Evolutionary conservation across 139 green algal genomes (phyloP), one percentile per base, ranked within the genome.

Genomic region (Auxenochlorella pyrenoidosa): DNA sequence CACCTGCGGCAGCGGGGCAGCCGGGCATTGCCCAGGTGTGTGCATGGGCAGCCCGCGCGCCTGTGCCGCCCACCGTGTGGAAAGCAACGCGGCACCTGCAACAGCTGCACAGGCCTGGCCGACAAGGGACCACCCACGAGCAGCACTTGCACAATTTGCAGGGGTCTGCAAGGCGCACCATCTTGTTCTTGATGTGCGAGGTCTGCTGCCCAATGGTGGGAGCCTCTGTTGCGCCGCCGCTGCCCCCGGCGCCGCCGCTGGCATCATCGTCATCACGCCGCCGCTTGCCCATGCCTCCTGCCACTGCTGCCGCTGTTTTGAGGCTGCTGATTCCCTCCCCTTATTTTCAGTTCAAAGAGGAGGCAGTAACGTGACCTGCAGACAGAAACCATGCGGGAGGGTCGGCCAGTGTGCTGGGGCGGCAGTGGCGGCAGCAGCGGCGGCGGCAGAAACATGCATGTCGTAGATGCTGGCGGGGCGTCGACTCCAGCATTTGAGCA

Each of bases 161-260:
- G n/a, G n/a, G n/a, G n/a, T n/a, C n/a, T 63, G 54, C 63, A n/a
- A 1, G 5, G 2, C 70, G 90, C 2, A 95, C 92, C 12, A 94
- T 91, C 88, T 98, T 99, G 88, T 99, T 99, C 59, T 89, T 91
- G 30, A 99, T 98, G 75, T 90, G 65, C 76, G 86, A 93, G 0
- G 95, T 97, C 43, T 93, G 93, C 92, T 95, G 89, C 2, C 96
- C 96, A 41, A 98, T 90, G 38, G 87, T 84, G 24, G 47, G 79
- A 19, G 38, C 38, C 34, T 82, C 58, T 21, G 47, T 60, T 10
- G 54, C 54, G 13, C 54, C 54, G 73, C 40, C 41, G 72, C 38
- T 40, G 38, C 38, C 72, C 5, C 18, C 21, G 10, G 70, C 30
- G 3, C 70, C 70, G n/a, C 15, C 13, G 1, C 76, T 84, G 1